Evolutionary conservation across 495 filamentous ascomycete genomes (phyloP).

Genomic region (Parathielavia appendiculata): DNA sequence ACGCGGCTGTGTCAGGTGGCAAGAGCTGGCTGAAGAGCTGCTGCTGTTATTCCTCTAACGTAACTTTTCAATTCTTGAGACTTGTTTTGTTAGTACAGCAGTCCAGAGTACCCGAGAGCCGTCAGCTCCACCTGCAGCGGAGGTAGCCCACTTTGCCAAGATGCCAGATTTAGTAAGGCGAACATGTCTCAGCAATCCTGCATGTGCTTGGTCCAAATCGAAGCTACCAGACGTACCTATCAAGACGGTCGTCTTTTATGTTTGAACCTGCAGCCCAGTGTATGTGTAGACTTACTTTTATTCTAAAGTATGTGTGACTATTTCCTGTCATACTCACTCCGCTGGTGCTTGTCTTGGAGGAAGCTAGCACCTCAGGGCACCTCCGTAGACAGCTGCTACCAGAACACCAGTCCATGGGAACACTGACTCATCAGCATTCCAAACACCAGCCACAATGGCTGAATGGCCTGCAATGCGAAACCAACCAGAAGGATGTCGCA

Average conservation of each 20-base stretch:
- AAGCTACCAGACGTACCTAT: too few species aligned
- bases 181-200: too few species aligned
- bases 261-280: too few species aligned
- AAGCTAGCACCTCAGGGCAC: too few species aligned
- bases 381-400: background rate
- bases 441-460: background rate
- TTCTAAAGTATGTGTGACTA: too few species aligned
- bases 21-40: background rate
- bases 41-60: background rate
- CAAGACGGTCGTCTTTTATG: too few species aligned
- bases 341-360: too few species aligned
- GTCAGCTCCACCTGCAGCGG: background rate
- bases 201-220: too few species aligned
- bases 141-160: background rate
- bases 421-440: slow-evolving; percentile 1
- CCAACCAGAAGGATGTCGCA: background rate
- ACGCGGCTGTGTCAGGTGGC: slow-evolving; percentile 22
- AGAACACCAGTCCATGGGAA: too few species aligned
- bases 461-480: background rate
- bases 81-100: background rate
- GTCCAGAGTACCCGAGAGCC: background rate
- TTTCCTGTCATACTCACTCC: too few species aligned
- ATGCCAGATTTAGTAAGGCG: too few species aligned
- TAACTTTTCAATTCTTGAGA: background rate
- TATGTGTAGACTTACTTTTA: too few species aligned